Base-by-base conservation (phyloP, 192 early-diverging fungal genomes). In the Pilobolus umbonatus region DNA sequence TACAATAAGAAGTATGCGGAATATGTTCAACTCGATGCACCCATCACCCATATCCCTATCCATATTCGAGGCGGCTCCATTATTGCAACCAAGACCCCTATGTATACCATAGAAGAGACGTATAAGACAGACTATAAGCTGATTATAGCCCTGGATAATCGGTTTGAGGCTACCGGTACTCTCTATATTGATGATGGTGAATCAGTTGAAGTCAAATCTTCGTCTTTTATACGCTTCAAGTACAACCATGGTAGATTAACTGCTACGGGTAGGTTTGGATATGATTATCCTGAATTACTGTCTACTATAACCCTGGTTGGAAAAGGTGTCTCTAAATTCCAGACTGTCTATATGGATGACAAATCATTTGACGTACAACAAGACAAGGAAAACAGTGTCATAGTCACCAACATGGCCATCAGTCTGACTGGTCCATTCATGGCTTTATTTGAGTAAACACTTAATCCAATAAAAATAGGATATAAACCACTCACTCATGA, bases 171-270 rank as follows among this genome's bases (percentile, higher is more conserved):
- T 0, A 22, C 45, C 5, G 86, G 86, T 5, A 62, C 72, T 47
- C 55, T 85, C 9, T 85, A 80, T 54, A 51, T 84, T 9, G 85
- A 87, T 51, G 84, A 88, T 55, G 86, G 86, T 14, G 69, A 80
- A 22, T 75, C 73, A n/a, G 42, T 80, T 14, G 43, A 70, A 22
- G 57, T 51, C 21, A 34, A 51, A 11, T n/a, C 26, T 19, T 60
- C 65, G n/a, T 67, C 65, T 36, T 29, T 35, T 44, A 60, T 67
- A 29, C 25, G 46, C 9, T 67, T 60, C 39, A 38, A 38, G 3
- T 45, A 51, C 43, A 36, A 56, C 12, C 32, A 67, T 8, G 50
- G 50, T 22, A 53, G 60, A 29, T 48, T 67, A 8, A 39, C 51
- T 21, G 65, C 58, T 21, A 48, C 36, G 5, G 65, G 65, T 9